Conservation (phyloP, 139 green algal genomes). For the Closterium sp. region DNA sequence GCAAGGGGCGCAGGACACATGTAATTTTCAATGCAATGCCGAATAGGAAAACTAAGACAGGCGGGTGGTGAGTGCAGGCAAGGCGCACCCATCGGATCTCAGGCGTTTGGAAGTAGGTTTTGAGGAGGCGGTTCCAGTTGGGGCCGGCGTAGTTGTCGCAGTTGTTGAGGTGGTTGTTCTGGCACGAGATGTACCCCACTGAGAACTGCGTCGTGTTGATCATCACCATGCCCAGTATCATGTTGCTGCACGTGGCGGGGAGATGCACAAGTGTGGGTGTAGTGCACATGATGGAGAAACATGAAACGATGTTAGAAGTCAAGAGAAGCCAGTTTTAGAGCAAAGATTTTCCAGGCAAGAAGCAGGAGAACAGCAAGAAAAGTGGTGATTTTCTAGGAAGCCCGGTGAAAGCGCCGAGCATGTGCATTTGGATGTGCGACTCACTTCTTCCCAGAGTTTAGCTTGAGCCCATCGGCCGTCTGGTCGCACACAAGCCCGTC, state of each 20-base stretch:
- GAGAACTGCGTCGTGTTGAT: conserved; percentile 3
- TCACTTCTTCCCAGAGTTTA: conserved; percentile 29
- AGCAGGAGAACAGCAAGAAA: neutral
- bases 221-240: neutral
- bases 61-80: neutral
- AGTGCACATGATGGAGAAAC: too few species aligned
- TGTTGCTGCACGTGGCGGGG: neutral
- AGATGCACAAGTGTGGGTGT: neutral
- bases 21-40: neutral
- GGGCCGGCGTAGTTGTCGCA: neutral
- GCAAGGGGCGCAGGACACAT: too few species aligned
- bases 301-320: too few species aligned
- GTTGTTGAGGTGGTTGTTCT: conserved; percentile 12
- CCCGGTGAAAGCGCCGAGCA: too few species aligned
- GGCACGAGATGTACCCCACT: conserved; percentile 1
- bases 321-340: neutral
- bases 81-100: neutral
- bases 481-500: conserved; percentile 24
- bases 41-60: neutral
- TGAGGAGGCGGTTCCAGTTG: neutral
- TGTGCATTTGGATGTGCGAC: neutral
- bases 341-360: neutral
- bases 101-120: neutral
- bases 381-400: too few species aligned
- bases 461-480: conserved; percentile 19